Percentiles rank a stretch among this genome's conserved stretches.
Conservation (phyloP, 805 yeast species). For the Kuraishia ogatae region DNA sequence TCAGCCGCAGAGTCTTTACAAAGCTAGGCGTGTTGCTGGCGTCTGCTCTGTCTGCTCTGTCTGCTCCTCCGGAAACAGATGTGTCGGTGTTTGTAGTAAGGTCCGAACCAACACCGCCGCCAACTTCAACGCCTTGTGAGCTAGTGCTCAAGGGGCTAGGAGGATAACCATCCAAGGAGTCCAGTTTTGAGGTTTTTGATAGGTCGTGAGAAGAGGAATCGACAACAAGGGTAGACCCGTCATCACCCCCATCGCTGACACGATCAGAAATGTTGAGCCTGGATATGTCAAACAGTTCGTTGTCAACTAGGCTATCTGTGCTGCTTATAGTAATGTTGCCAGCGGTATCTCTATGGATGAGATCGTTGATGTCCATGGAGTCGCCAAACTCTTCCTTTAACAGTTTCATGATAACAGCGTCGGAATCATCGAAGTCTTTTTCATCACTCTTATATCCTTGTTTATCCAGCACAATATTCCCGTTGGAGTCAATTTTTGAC, state of each 20-base stretch:
- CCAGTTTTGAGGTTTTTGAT: neutral
- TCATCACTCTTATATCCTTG: constrained; percentile 91
- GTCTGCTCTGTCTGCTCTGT: neutral
- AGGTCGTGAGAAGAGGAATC: constrained; percentile 10
- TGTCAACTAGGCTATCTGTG: constrained; percentile 10
- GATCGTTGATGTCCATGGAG: constrained; percentile 33
- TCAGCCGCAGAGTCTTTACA: constrained; percentile 82
- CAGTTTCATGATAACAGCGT: constrained; percentile 63
- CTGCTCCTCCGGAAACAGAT: neutral
- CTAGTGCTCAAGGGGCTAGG: neutral
- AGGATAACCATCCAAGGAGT: neutral
- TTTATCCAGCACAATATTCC: constrained; percentile 86
- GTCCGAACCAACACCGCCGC: neutral
- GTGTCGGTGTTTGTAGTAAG: constrained; percentile 3
- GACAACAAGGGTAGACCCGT: neutral
- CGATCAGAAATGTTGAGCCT: neutral
- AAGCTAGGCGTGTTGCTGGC: constrained; percentile 22
- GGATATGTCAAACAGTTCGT: neutral
- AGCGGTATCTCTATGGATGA: constrained; percentile 49
- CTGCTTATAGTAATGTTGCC: constrained; percentile 54
- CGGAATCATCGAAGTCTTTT: constrained; percentile 67
- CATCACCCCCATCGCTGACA: neutral
- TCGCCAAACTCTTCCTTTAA: constrained; percentile 68
- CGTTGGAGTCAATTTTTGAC: constrained; percentile 77
- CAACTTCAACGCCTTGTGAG: neutral